Base-by-base conservation (phyloP, 2,329 filamentous ascomycete genomes). In the Xylariaceae sp. region DNA sequence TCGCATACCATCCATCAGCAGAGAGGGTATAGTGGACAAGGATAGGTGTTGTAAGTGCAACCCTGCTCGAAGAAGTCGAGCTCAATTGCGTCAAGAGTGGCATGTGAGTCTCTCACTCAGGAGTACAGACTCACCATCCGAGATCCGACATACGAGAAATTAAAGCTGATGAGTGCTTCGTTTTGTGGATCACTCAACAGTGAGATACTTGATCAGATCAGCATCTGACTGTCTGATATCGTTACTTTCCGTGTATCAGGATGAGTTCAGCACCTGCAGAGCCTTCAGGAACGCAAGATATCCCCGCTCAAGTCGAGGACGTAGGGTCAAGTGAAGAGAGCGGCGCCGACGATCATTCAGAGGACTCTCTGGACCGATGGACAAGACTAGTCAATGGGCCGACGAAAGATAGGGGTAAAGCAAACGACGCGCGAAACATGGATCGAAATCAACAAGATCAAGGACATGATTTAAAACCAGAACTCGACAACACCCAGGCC, bases 101-200 rank as follows among this genome's bases (percentile, higher is more conserved):
- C 2, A 35, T 7, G 23, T 23, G 34, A 59, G 37, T 18, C n/a
- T 48, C 30, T 54, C 35, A 13, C 23, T 30, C 23, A 30, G 23
- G 23, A 30, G 4, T 5, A 4, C 4, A 18, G n/a, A 18, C 6
- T 53, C 10, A n/a, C 39, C 23, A 50, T 61, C n/a, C 53, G 50
- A 49, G 57, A 56, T 55, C 13, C 11, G 13, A 13, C 8, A 13
- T 42, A 35, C 50, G 51, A 47, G 47, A 58, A 17, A 66, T 67
- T 69, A 69, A 68, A 68, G 67, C 58, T 61, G 59, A 60, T 60
- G 23, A 34, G 56, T 4, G 3, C 37, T 37, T 6, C 56, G 47
- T 48, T 53, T 18, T 17, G 51, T 57, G 15, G 30, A 37, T 6
- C 10, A 2, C 30, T 5, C 11, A 54, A 47, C 4, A 10, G 54